These are phyloP conservation scores for Patellifolia procumbens DNA, from an alignment of 179 eudicot species.

Conservation along the genomic window DNA sequence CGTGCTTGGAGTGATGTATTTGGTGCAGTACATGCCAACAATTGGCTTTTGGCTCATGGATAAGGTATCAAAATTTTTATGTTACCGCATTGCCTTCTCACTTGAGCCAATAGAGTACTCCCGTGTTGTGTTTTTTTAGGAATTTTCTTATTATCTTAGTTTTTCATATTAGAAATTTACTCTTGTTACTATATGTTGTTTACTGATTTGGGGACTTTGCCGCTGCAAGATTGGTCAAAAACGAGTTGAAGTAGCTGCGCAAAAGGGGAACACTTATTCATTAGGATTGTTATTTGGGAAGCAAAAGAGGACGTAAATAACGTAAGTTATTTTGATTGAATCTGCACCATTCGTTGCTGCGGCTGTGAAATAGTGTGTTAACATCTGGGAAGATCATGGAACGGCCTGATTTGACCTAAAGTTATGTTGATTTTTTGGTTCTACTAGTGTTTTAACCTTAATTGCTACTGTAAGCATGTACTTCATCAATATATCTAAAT, in stretches of 20 bases:
- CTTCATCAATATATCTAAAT: not conserved
- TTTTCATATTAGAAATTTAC: not conserved
- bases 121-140: not conserved
- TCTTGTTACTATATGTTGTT: not conserved
- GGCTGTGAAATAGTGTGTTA: not conserved
- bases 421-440: not conserved
- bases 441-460: not conserved
- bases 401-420: not conserved
- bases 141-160: not conserved
- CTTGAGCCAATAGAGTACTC: not conserved
- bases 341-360: not conserved
- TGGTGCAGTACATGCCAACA: conserved; percentile 91
- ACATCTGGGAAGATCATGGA: not conserved
- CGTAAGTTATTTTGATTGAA: conserved; percentile 15
- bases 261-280: conserved; percentile 67
- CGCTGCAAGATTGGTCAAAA: conserved; percentile 62
- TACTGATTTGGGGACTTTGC: conserved; percentile 5
- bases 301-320: conserved; percentile 35
- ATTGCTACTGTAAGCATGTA: not conserved
- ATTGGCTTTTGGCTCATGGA: conserved; percentile 94
- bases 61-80: conserved; percentile 53
- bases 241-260: conserved; percentile 72
- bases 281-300: conserved; percentile 63
- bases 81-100: not conserved
- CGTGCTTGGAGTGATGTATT: conserved; percentile 88